Evolutionary conservation across 352 stramenopile genomes (phyloP).

Genomic region (Phytopythium kandeliae): DNA sequence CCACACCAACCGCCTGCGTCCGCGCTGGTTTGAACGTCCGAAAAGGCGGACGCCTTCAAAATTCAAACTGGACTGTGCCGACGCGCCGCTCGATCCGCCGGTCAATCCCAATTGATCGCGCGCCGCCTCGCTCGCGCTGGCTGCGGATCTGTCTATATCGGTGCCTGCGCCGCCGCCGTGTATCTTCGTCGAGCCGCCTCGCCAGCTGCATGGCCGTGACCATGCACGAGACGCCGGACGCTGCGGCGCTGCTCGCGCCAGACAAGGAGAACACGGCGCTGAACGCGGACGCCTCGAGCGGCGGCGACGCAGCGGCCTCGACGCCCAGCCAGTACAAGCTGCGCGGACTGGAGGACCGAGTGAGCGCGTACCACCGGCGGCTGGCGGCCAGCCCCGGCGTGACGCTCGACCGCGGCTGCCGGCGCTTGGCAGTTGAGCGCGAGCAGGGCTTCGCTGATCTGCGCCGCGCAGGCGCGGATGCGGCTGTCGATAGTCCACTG

Average conservation of each 20-base stretch:
- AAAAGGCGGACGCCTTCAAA: not conserved
- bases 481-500: not conserved
- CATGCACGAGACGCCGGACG: conserved; percentile 20
- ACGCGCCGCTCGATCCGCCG: not conserved
- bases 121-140: not conserved
- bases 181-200: not conserved
- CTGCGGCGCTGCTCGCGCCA: conserved; percentile 6
- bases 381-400: conserved; percentile 7
- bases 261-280: conserved; percentile 24
- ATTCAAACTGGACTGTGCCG: not conserved
- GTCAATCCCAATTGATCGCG: too few species aligned
- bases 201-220: conserved; percentile 16
- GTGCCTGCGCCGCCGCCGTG: not conserved
- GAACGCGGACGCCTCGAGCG: not conserved
- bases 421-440: not conserved
- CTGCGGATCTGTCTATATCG: not conserved
- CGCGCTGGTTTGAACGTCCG: conserved; percentile 1
- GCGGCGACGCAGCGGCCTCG: conserved; percentile 1
- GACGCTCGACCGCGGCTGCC: conserved; percentile 23
- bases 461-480: not conserved
- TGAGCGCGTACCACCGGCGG: conserved; percentile 10
- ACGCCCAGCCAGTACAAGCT: conserved; percentile 1
- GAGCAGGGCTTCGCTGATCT: conserved; percentile 1
- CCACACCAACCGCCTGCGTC: not conserved
- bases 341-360: not conserved